These are phyloP conservation scores for Glomus cerebriforme DNA, from an alignment of 192 early-diverging fungal species.

Conservation along the genomic window DNA sequence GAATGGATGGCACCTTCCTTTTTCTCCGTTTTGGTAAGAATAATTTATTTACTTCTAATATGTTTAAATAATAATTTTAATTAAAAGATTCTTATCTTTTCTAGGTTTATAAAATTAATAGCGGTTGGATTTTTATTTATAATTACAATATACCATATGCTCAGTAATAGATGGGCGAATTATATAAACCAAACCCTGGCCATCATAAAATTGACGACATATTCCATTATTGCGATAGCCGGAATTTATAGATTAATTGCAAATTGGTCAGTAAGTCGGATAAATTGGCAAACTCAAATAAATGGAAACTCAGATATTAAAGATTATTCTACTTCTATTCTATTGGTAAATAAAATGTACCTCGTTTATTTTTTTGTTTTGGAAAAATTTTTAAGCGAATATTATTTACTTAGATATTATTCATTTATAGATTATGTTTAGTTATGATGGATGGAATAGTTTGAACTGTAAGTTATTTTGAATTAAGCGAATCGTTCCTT, in stretches of 20 bases:
- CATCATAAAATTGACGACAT: background rate
- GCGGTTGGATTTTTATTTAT: background rate
- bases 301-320: background rate
- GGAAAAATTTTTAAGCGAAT: no score
- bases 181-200: background rate
- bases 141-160: background rate
- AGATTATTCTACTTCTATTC: background rate
- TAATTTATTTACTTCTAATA: no score
- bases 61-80: background rate
- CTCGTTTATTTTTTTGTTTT: no score
- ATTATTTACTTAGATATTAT: no score
- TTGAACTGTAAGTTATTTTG: background rate
- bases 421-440: background rate
- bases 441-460: background rate
- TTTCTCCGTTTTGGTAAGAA: background rate
- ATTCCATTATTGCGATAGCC: background rate
- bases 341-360: background rate
- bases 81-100: no score
- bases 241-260: background rate
- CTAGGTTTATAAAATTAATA: background rate
- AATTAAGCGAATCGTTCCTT: no score
- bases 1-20: background rate
- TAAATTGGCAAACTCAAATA: background rate
- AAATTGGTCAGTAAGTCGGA: background rate
- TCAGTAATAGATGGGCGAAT: background rate